A percentile compares a stretch with the other conserved stretches of the same genome.
phyloP scores from a whole-genome alignment of 2,329 filamentous ascomycete genomes.

The Pestalotiopsis sp. region DNA sequence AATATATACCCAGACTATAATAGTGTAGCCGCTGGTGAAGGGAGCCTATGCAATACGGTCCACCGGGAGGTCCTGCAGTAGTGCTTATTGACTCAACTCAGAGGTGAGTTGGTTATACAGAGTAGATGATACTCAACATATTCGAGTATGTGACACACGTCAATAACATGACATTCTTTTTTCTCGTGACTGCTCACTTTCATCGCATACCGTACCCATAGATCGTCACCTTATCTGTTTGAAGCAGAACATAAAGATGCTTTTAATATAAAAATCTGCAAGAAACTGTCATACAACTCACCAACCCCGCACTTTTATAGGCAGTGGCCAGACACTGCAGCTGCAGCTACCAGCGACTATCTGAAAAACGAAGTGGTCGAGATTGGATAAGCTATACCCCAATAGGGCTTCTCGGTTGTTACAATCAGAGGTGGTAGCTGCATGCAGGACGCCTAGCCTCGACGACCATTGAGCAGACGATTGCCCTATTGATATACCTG shows the following conservation, averaged over 20 bases:
- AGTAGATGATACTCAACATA: not conserved
- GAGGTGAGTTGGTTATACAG: not conserved
- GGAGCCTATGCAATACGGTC: not conserved
- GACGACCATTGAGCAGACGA: not conserved
- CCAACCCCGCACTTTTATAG: not conserved
- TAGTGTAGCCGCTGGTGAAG: not conserved
- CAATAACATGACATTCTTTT: not conserved
- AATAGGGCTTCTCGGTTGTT: not conserved
- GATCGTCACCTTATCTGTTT: not conserved
- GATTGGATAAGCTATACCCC: not conserved
- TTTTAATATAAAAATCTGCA: not conserved
- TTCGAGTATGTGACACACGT: no score
- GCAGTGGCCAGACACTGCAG: not conserved
- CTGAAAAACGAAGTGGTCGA: not conserved
- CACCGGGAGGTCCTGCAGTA: not conserved
- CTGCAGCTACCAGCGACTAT: not conserved
- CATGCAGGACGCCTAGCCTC: conserved; percentile 3
- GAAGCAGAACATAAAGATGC: not conserved
- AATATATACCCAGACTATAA: not conserved
- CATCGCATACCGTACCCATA: not conserved
- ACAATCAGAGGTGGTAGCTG: not conserved
- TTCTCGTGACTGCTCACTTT: not conserved
- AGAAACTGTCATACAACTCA: not conserved
- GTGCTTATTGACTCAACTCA: not conserved
- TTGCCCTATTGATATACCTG: conserved; percentile 4